A percentile compares a stretch with the other conserved stretches of the same genome.
Evolutionary conservation across 78 protist genomes (phyloP).

Genomic region (Dictyostelium citrinum): DNA sequence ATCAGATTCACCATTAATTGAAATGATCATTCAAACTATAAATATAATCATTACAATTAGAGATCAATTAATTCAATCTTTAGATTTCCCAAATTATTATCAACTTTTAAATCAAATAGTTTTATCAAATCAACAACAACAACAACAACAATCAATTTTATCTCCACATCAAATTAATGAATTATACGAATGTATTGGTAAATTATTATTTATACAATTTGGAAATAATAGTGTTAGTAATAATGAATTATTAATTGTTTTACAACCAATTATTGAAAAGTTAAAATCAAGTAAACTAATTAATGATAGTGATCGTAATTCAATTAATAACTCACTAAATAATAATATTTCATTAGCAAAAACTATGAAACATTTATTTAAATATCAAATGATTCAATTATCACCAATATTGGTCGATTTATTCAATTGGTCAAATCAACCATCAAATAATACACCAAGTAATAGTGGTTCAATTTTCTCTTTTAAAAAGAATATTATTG

Average conservation of each 20-base stretch:
- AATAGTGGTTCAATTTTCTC: background rate
- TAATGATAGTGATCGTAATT: background rate
- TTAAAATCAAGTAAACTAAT: background rate
- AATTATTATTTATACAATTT: background rate
- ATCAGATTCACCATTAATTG: background rate
- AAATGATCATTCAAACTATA: background rate
- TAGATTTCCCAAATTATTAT: background rate
- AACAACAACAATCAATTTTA: background rate
- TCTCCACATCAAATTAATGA: background rate
- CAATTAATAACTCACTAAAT: background rate
- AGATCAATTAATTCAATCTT: background rate
- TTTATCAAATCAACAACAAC: background rate
- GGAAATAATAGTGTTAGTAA: background rate
- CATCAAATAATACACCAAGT: background rate
- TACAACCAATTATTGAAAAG: background rate
- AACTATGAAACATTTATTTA: background rate
- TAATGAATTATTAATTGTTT: background rate
- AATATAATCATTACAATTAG: background rate
- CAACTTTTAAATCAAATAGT: background rate
- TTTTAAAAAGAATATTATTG: slow-evolving; percentile 45
- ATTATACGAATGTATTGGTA: slow-evolving; percentile 42
- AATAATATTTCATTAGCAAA: slow-evolving; percentile 23
- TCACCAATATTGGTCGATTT: slow-evolving; percentile 9
- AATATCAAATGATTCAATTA: background rate
- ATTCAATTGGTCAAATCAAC: slow-evolving; percentile 29